Base-by-base conservation (phyloP, 495 filamentous ascomycete genomes). In the Penicillium herquei region DNA sequence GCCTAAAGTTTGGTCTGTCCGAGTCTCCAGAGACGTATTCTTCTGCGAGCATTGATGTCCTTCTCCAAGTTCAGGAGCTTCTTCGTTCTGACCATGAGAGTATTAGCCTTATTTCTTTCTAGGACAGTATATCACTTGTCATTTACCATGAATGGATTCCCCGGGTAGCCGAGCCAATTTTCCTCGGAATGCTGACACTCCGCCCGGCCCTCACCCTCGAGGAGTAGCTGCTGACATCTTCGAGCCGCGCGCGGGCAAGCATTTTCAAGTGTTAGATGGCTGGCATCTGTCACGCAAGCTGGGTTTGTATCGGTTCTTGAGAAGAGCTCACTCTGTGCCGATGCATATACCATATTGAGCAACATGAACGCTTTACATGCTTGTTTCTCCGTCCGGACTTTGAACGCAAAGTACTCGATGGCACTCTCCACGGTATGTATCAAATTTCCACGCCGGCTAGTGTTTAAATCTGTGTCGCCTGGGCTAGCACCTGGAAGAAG, bases 361-460 rank as follows among this genome's bases (percentile, higher is more conserved):
- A 58, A 13, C 30, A 48, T 58, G 30, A 52, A 52, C 5, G 43
- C 30, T 30, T 58, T 58, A 33, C 31, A 47, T 0, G 49, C 49
- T n/a, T 41, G 49, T n/a, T 52, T 53, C 14, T 58, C 55, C 1
- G 49, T 46, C 9, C 55, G 41, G 26, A 58, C 55, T 40, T 58
- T 58, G 41, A 47, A 32, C 12, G 52, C 55, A 14, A 58, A 58
- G 33, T 58, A 58, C 34, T 40, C 46, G 12, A 53, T 44, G 8
- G 49, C 49, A 8, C 39, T 58, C 40, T 58, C 49, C 1, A 58
- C 17, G 7, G 18, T 53, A 17, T 46, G 16, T 8, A 52, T 39
- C 5, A 58, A 44, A 12, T 21, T 14, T 0, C 30, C 16, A 6
- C 17, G 33, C n/a, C 37, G 40, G 34, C 53, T 12, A 0, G 6